Conservation (phyloP, 1,139 yeast genomes). For the Torulaspora globosa region DNA sequence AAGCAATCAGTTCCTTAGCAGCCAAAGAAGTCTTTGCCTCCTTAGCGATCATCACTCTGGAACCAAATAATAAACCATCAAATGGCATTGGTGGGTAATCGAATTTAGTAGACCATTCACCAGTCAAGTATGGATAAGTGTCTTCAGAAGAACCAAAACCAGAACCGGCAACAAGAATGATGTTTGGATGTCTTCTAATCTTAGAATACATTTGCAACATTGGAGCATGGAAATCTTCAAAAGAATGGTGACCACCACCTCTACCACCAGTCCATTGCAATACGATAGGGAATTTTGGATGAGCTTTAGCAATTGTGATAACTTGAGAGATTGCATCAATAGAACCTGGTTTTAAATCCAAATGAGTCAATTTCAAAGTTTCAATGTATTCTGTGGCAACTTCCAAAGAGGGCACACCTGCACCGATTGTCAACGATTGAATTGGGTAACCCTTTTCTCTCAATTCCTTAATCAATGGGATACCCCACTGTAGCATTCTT, state of each 20-base stretch:
- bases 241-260: constrained; percentile 99
- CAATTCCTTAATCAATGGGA: constrained; percentile 85
- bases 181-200: constrained; percentile 87
- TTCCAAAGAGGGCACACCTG: constrained; percentile 98
- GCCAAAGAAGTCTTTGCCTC: constrained; percentile 93
- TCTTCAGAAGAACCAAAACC: constrained; percentile 98
- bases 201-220: constrained; percentile 91
- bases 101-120: constrained; percentile 83
- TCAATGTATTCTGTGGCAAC: constrained; percentile 95
- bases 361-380: constrained; percentile 85
- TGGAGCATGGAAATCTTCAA: constrained; percentile 98
- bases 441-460: constrained; percentile 92
- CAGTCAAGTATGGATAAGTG: constrained; percentile 94
- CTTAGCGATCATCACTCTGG: constrained; percentile 95
- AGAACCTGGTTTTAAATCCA: constrained; percentile 97
- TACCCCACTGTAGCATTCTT: constrained; percentile 97
- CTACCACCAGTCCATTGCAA: constrained; percentile 99
- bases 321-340: constrained; percentile 86
- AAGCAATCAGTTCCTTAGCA: constrained; percentile 88
- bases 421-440: constrained; percentile 95
- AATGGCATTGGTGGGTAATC: constrained; percentile 98
- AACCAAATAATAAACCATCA: constrained; percentile 94
- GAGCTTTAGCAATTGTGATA: constrained; percentile 87
- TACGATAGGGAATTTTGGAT: constrained; percentile 93
- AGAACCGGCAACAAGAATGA: constrained; percentile 91